Conservation (phyloP, 805 yeast genomes). For the Candida ortonii region DNA sequence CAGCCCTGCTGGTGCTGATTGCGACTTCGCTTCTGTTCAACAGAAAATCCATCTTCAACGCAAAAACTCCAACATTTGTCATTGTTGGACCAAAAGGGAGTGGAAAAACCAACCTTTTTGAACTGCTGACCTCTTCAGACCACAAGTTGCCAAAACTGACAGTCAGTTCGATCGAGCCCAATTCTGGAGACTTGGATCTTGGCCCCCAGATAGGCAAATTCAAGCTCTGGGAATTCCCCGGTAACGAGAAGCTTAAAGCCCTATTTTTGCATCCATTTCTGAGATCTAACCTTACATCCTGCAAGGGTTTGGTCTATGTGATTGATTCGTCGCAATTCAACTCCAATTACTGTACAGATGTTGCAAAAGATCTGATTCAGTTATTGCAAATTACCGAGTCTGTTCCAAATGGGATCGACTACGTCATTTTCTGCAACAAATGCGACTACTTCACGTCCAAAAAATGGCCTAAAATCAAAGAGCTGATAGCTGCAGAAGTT, state of each 20-base stretch:
- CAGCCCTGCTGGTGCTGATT: constrained; percentile 16
- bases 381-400: constrained; percentile 61
- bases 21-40: constrained; percentile 18
- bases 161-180: constrained; percentile 36
- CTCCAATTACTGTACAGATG: constrained; percentile 44
- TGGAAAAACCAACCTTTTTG: constrained; percentile 22
- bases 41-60: constrained; percentile 12
- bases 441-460: constrained; percentile 80
- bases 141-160: constrained; percentile 17
- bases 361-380: constrained; percentile 58
- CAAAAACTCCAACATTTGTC: constrained; percentile 12
- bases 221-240: constrained; percentile 79
- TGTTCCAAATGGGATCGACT: constrained; percentile 65
- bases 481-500: constrained; percentile 62
- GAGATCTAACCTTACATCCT: constrained; percentile 38
- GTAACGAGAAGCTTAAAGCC: constrained; percentile 72
- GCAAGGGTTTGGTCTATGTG: constrained; percentile 70
- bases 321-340: constrained; percentile 70
- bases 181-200: constrained; percentile 36
- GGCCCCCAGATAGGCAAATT: constrained; percentile 33
- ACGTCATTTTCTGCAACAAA: constrained; percentile 80
- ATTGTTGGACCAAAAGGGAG: constrained; percentile 19
- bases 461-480: constrained; percentile 59
- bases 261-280: constrained; percentile 49
- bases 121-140: constrained; percentile 11